Percentiles rank a stretch among this genome's conserved stretches.
Conservation (phyloP, 2,329 filamentous ascomycete genomes). For the Ceratocystis cacaofunesta region DNA sequence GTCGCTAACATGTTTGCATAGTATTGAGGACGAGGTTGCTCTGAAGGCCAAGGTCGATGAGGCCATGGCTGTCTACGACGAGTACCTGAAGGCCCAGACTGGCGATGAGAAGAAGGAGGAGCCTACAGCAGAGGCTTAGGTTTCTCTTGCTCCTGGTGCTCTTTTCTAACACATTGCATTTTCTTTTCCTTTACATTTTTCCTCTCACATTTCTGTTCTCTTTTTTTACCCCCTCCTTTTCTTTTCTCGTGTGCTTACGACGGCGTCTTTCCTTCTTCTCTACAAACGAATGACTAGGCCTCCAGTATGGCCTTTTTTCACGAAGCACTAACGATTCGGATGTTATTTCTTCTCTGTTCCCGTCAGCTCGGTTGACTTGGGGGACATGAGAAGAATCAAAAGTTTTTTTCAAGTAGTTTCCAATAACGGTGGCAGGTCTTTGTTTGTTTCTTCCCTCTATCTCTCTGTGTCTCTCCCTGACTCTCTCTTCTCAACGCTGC, state of each 20-base stretch:
- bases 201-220: background rate
- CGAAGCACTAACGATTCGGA: slow-evolving; percentile 12
- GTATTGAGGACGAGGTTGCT: slow-evolving; percentile 76
- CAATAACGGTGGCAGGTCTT: slow-evolving; percentile 15
- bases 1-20: slow-evolving; percentile 26
- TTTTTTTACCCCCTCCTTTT: background rate
- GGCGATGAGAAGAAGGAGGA: slow-evolving; percentile 36
- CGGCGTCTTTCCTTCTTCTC: slow-evolving; percentile 5
- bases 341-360: slow-evolving; percentile 5
- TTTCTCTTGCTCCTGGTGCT: slow-evolving; percentile 18
- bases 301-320: slow-evolving; percentile 5
- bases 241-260: slow-evolving; percentile 7
- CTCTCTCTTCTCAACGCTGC: slow-evolving; percentile 8
- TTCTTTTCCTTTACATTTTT: slow-evolving; percentile 4
- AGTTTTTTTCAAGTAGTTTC: slow-evolving; percentile 13
- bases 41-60: slow-evolving; percentile 94
- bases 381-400: slow-evolving; percentile 4
- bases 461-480: slow-evolving; percentile 4
- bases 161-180: slow-evolving; percentile 17
- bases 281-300: slow-evolving; percentile 10
- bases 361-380: background rate
- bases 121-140: slow-evolving; percentile 30
- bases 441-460: slow-evolving; percentile 12
- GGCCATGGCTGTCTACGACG: slow-evolving; percentile 91
- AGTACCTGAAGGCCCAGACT: slow-evolving; percentile 83